Conservation (phyloP, 768 basidiomycete species). For the Leccinum obscurum region DNA sequence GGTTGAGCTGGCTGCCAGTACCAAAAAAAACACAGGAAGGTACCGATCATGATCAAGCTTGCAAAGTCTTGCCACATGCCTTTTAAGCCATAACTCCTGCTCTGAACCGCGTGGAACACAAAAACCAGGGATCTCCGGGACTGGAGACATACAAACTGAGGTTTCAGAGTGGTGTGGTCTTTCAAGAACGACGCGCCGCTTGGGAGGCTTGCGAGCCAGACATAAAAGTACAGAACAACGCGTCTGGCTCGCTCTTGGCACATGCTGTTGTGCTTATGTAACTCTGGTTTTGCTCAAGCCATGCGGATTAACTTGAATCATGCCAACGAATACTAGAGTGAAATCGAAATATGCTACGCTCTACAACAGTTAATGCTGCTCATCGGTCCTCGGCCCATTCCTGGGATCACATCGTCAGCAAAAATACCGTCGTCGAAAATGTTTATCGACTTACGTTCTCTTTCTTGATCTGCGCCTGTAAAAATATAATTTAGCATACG, state of each 20-base stretch:
- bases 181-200: constrained; percentile 3
- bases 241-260: neutral
- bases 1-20: constrained; percentile 9
- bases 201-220: neutral
- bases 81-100: constrained; percentile 65
- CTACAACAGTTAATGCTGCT: constrained; percentile 28
- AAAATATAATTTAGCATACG: constrained; percentile 6
- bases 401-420: constrained; percentile 38
- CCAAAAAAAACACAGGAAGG: constrained; percentile 21
- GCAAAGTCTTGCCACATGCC: constrained; percentile 64
- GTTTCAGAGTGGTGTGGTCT: neutral
- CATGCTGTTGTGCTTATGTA: constrained; percentile 23
- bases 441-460: constrained; percentile 75
- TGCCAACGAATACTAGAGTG: constrained; percentile 22
- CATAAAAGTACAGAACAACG: constrained; percentile 3
- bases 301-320: constrained; percentile 22
- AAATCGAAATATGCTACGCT: constrained; percentile 24
- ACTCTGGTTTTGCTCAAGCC: constrained; percentile 9
- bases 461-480: constrained; percentile 96
- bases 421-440: constrained; percentile 9
- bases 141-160: constrained; percentile 43
- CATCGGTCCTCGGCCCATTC: constrained; percentile 95
- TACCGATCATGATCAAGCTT: constrained; percentile 64
- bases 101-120: constrained; percentile 55
- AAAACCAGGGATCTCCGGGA: constrained; percentile 72